Percentiles rank a stretch among this genome's conserved stretches.
Conservation (phyloP, 331 rosid genomes). For the Pyracantha coccinea region DNA sequence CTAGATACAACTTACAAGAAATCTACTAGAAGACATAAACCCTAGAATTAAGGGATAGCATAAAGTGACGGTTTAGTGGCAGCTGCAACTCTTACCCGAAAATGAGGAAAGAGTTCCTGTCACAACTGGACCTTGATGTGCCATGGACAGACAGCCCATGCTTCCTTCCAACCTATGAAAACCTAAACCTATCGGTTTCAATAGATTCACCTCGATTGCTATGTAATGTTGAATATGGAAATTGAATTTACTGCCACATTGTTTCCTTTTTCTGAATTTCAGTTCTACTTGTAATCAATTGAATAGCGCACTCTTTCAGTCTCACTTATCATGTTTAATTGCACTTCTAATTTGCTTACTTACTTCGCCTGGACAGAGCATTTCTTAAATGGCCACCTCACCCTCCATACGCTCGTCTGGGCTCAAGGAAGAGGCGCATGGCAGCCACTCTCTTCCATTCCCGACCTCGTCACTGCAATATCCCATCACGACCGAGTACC, state of each 20-base stretch:
- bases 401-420: conserved; percentile 61
- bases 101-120: too few relatives aligned
- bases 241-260: conserved; percentile 11
- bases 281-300: conserved; percentile 29
- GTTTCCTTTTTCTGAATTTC: conserved; percentile 11
- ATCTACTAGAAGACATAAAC: too few relatives aligned
- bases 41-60: too few relatives aligned
- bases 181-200: too few relatives aligned
- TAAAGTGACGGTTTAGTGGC: too few relatives aligned
- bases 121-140: too few relatives aligned
- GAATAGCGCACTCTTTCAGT: conserved; percentile 36
- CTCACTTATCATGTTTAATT: conserved; percentile 35
- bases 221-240: background rate
- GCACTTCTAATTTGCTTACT: conserved; percentile 37
- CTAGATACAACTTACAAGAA: too few relatives aligned
- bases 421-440: conserved; percentile 83
- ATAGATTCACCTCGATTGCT: background rate
- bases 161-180: too few relatives aligned
- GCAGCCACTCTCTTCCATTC: conserved; percentile 69
- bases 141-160: too few relatives aligned
- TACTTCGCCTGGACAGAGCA: conserved; percentile 61
- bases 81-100: too few relatives aligned
- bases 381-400: conserved; percentile 68
- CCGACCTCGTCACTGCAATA: conserved; percentile 41
- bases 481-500: conserved; percentile 26